phyloP scores from a whole-genome alignment of 306 rosid genomes.

The Geum urbanum region DNA sequence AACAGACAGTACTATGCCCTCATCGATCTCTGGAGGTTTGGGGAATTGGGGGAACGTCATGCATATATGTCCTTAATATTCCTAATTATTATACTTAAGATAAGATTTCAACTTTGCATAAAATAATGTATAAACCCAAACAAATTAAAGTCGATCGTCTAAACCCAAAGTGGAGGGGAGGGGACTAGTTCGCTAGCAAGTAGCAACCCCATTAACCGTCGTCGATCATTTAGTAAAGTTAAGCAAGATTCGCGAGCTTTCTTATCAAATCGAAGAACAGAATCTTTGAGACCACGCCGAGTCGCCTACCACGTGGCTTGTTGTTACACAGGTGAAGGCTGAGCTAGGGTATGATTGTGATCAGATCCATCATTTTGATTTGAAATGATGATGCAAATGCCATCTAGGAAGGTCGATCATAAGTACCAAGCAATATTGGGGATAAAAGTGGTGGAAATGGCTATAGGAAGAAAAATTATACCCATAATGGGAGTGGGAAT shows the following conservation, averaged over 20 bases:
- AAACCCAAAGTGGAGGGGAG: background rate
- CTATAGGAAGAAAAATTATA: conserved; percentile 23
- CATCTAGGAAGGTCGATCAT: background rate
- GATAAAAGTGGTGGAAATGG: conserved; percentile 28
- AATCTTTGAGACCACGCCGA: conserved; percentile 15
- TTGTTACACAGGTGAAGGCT: too few species aligned
- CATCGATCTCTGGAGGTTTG: conserved; percentile 26
- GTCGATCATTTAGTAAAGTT: conserved; percentile 24
- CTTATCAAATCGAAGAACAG: conserved; percentile 1
- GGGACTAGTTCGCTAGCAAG: background rate
- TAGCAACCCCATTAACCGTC: conserved; percentile 18
- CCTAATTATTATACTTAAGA: background rate
- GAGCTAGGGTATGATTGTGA: background rate
- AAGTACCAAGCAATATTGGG: conserved; percentile 7
- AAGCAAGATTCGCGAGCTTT: conserved; percentile 18
- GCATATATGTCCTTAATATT: conserved; percentile 13
- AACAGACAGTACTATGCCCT: conserved; percentile 8
- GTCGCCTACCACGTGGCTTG: conserved; percentile 1
- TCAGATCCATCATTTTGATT: background rate
- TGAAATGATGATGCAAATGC: background rate
- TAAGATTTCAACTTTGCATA: background rate
- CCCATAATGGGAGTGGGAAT: conserved; percentile 33
- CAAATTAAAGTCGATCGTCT: too few species aligned
- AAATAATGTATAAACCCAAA: background rate
- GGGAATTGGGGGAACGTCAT: conserved; percentile 45